Evolutionary conservation across 1,284 basidiomycete species (phyloP), one percentile per base, ranked within the genome.

Genomic region (Austroboletus niveus): DNA sequence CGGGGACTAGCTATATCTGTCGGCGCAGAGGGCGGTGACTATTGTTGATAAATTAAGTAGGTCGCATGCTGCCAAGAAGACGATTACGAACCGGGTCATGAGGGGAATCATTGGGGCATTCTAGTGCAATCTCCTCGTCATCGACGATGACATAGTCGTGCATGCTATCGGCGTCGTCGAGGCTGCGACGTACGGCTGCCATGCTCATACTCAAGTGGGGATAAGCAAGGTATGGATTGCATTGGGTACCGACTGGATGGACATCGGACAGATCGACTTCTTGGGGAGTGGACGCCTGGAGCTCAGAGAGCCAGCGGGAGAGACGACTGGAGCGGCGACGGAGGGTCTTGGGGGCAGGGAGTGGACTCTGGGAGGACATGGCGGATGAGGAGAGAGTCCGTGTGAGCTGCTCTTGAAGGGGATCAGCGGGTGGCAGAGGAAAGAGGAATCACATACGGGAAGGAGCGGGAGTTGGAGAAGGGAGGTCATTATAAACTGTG

Each of bases 221-320:
- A 56, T 81, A 81, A 0, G 80, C 78, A 45, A 81, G 72, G 62
- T 79, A 81, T 8, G 80, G 76, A 54, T 76, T 72, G 49, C 70
- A 68, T 36, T 57, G 68, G 24, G 75, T 67, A 34, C 68, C 64
- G 30, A 69, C 55, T 31, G 63, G 62, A 36, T 68, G 60, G 27
- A 60, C 57, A 36, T 64, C 55, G 2, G 59, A 54, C 35, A 61
- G 52, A 56, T 68, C 66, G 27, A 47, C 15, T 42, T 60, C 63
- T 24, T 52, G 49, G 34, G 42, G 60, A 36, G 51, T 60, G 59
- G 42, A 59, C 10, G 49, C 54, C 55, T 80, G 81, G 63, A 87
- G 82, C 43, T 87, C 84, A 41, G 76, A 71, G 45, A 89, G 80
- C 87, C 87, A 89, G 53, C 77, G 80, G 58, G 84, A 76, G 51